Conservation (phyloP, 345 rosid species). For the Heritiera littoralis region DNA sequence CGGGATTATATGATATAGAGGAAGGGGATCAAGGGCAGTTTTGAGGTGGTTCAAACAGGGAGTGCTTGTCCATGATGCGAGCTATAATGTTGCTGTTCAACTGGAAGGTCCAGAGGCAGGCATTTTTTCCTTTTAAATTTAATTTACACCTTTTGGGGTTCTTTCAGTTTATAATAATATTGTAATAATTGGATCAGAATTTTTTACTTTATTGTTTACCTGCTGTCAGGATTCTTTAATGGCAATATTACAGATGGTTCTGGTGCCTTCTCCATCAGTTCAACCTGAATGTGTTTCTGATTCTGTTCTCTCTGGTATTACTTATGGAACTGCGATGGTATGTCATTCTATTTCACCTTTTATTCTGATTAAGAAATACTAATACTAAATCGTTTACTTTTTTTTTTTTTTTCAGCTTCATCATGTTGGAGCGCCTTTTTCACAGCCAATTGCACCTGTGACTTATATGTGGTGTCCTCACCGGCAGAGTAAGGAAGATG, state of each 20-base stretch:
- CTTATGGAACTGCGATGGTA: conserved; percentile 75
- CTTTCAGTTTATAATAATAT: not conserved
- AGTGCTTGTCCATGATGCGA: conserved; percentile 77
- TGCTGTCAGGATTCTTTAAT: conserved; percentile 59
- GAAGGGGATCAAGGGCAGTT: conserved; percentile 86
- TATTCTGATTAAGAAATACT: not conserved
- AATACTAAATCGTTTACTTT: conserved; percentile 6
- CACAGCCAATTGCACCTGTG: conserved; percentile 67
- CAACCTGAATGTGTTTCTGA: conserved; percentile 36
- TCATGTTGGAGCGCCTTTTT: conserved; percentile 55
- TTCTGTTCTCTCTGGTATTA: conserved; percentile 58
- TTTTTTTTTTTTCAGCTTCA: conserved; percentile 53
- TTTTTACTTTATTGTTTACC: not conserved
- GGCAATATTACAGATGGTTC: conserved; percentile 52
- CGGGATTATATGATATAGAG: conserved; percentile 49
- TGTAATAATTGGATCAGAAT: not conserved
- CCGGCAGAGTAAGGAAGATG: conserved; percentile 30
- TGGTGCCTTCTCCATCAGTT: conserved; percentile 57
- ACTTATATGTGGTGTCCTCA: conserved; percentile 74
- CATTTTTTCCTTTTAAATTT: conserved; percentile 24
- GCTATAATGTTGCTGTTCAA: conserved; percentile 62
- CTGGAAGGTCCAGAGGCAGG: conserved; percentile 80
- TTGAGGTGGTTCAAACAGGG: conserved; percentile 68
- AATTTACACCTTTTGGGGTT: not conserved
- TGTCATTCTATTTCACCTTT: conserved; percentile 14